Conservation (phyloP, 1,139 yeast genomes). For the Taphrina sp. region DNA sequence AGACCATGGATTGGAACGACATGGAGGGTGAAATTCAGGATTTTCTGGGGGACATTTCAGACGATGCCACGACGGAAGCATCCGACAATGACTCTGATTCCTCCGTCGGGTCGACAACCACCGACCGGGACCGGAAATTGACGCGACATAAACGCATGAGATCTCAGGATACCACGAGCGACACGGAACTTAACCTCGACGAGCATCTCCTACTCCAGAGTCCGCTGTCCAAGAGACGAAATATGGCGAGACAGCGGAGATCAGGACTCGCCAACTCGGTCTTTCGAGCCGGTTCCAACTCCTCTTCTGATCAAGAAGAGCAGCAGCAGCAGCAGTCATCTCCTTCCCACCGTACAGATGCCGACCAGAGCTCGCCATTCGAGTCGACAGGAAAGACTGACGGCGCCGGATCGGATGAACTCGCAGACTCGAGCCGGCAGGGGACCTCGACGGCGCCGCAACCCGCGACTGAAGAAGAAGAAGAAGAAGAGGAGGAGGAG, state of each 20-base stretch:
- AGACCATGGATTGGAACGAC: conserved; percentile 45
- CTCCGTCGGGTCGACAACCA: conserved; percentile 11
- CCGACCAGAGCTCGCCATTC: not conserved
- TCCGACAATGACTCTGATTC: conserved; percentile 30
- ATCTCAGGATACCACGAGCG: conserved; percentile 39
- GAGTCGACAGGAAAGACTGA: not conserved
- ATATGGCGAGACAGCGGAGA: conserved; percentile 23
- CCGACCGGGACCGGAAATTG: not conserved
- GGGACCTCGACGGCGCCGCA: too few relatives aligned
- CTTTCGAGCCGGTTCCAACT: too few relatives aligned
- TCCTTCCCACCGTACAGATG: not conserved
- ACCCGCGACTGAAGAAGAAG: too few relatives aligned
- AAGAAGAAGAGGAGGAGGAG: conserved; percentile 44
- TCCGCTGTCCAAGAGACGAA: conserved; percentile 19
- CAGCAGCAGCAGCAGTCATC: not conserved
- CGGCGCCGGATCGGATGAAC: too few relatives aligned
- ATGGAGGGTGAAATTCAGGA: conserved; percentile 62
- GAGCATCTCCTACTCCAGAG: conserved; percentile 39
- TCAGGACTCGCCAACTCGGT: conserved; percentile 20
- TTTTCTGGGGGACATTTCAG: conserved; percentile 57
- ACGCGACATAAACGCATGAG: conserved; percentile 44
- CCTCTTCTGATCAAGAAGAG: too few relatives aligned
- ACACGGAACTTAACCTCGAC: conserved; percentile 31
- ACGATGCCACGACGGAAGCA: conserved; percentile 48
- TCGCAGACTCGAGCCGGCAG: too few relatives aligned